These are phyloP conservation scores for Coprinopsis marcescibilis DNA, from an alignment of 768 basidiomycete genomes.

Conservation along the genomic window DNA sequence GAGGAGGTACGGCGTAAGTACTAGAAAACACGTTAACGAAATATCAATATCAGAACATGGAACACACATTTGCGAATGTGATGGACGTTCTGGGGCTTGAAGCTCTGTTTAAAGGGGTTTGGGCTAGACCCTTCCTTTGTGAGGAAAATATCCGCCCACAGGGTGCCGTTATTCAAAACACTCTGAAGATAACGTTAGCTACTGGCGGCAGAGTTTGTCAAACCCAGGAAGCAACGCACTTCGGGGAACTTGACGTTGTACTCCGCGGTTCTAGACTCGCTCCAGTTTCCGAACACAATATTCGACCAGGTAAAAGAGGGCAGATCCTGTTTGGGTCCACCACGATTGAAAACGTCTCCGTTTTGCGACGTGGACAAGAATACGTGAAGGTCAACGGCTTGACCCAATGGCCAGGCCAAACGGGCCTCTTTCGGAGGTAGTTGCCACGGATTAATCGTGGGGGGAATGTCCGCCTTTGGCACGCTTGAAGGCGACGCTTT, in stretches of 20 bases:
- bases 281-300: slow-evolving; percentile 74
- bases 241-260: slow-evolving; percentile 62
- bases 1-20: slow-evolving; percentile 79
- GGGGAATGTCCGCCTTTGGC: slow-evolving; percentile 12
- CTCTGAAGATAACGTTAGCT: slow-evolving; percentile 33
- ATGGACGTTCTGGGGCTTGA: slow-evolving; percentile 53
- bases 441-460: slow-evolving; percentile 39
- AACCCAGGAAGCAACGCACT: slow-evolving; percentile 33
- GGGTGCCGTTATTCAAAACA: slow-evolving; percentile 70
- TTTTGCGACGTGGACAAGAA: slow-evolving; percentile 63
- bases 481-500: slow-evolving; percentile 8
- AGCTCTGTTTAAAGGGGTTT: slow-evolving; percentile 51
- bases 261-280: slow-evolving; percentile 49
- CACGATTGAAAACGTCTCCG: slow-evolving; percentile 55
- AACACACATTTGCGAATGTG: slow-evolving; percentile 70
- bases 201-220: slow-evolving; percentile 1
- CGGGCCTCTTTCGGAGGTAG: slow-evolving; percentile 49
- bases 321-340: slow-evolving; percentile 42
- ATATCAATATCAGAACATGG: not conserved
- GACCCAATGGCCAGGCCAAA: slow-evolving; percentile 57
- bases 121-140: slow-evolving; percentile 60
- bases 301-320: slow-evolving; percentile 75
- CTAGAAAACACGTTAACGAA: slow-evolving; percentile 32
- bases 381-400: slow-evolving; percentile 64
- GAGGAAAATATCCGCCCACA: slow-evolving; percentile 83